Base-by-base conservation (phyloP, 768 basidiomycete species). In the Lentinula lateritia region DNA sequence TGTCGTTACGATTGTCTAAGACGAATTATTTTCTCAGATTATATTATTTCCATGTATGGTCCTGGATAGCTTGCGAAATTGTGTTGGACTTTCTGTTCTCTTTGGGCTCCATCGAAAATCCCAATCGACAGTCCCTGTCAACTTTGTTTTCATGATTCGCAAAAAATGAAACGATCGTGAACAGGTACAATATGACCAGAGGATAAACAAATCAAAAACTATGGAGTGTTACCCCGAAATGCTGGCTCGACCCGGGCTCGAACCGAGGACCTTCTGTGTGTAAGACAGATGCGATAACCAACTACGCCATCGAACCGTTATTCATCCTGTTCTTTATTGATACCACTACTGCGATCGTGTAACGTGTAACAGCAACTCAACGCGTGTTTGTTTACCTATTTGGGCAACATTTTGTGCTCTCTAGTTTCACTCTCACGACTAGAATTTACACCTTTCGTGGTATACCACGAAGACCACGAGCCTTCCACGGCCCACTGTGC, bases 221-320 rank as follows among this genome's bases (percentile, higher is more conserved):
- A 20, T 23, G 6, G 10, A 32, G 6, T 34, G 10, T 39, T 2
- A 23, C 2, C 1, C 23, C 10, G 2, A 39, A 15, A 2, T 39
- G 0, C 35, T 54, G 53, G 36, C 38, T 54, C 53, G 53, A 54
- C 53, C 53, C 53, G 36, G 53, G 53, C 53, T 54, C 53, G 53
- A 54, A 54, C 53, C 36, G 53, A 39, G 53, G 53, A 38, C 53
- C 53, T 54, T 54, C 53, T 54, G 53, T 54, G 53, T 54, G 53
- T 54, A 54, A 54, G 53, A 54, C 53, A 54, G 53, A 54, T 54
- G 53, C 53, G 53, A 54, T 54, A 54, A 23, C 53, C 53, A 39
- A 54, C 53, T 54, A 54, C 53, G 53, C 53, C 53, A 54, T 39
- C 53, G 53, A 54, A 54, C 53, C 53, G 6, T 52, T 12, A 6